Conservation (phyloP, 257 asterid species). For the Solanum appendiculatum region DNA sequence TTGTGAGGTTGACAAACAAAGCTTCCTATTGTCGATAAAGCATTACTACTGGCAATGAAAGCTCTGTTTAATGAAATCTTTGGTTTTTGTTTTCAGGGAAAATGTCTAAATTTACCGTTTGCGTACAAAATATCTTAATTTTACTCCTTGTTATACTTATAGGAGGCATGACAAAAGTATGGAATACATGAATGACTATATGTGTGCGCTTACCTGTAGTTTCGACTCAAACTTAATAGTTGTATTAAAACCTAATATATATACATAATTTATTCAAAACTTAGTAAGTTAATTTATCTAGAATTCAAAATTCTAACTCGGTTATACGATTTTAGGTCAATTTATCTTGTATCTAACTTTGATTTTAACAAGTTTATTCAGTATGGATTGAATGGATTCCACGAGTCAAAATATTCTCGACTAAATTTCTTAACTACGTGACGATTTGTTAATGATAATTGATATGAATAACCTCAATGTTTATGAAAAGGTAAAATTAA, state of each 20-base stretch:
- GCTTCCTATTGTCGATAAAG: not conserved
- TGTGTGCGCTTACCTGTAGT: not conserved
- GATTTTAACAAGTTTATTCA: not conserved
- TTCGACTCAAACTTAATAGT: not conserved
- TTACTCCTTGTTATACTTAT: not conserved
- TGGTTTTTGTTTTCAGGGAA: not conserved
- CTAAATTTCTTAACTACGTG: too few species aligned
- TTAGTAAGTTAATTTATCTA: rapidly evolving
- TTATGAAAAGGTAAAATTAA: not conserved
- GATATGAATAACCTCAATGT: not conserved
- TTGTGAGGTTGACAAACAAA: not conserved
- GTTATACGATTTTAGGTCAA: not conserved
- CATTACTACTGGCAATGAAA: not conserved
- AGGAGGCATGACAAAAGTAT: not conserved
- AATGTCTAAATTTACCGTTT: not conserved
- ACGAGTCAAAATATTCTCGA: not conserved
- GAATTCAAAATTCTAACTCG: not conserved
- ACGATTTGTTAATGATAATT: not conserved
- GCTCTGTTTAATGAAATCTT: not conserved
- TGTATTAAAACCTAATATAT: not conserved
- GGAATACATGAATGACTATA: not conserved
- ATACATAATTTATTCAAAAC: not conserved
- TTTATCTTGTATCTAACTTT: not conserved
- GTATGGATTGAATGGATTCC: not conserved
- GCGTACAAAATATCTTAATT: not conserved